Base-by-base conservation (phyloP, 768 basidiomycete species). In the Sarcomyxa edulis region DNA sequence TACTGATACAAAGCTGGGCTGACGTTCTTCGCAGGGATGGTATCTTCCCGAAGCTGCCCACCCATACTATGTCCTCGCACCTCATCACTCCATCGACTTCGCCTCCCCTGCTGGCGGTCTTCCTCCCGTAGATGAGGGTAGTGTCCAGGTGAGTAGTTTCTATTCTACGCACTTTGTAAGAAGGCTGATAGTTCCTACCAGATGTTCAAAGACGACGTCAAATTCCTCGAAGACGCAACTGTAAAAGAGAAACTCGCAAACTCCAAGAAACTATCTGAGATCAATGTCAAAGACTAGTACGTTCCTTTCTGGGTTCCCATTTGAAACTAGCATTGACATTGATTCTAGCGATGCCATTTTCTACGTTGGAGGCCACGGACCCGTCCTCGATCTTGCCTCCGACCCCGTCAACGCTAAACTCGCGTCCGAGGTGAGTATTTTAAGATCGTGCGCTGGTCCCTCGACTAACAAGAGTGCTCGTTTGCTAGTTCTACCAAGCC, bases 301-400 rank as follows among this genome's bases (percentile, higher is more conserved):
- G n/a, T n/a, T n/a, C n/a, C n/a, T n/a, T n/a, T n/a, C n/a, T n/a
- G n/a, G n/a, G n/a, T n/a, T n/a, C n/a, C n/a, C n/a, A n/a, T n/a
- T n/a, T n/a, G n/a, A n/a, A n/a, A n/a, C n/a, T n/a, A n/a, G n/a
- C n/a, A n/a, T n/a, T n/a, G n/a, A n/a, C n/a, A n/a, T n/a, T n/a
- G n/a, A n/a, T n/a, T n/a, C n/a, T n/a, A n/a, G n/a, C 52, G 78
- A 72, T 37, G 87, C 79, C 10, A 63, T 91, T 39, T 88, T 84
- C 60, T 86, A 85, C 51, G 71, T 84, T 39, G 88, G 87, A 28
- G 86, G 88, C 22, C 84, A 87, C 50, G 84, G 84, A 0, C 84
- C 87, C 9, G 74, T 81, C 25, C 65, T 90, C 31, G 87, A 90
- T 56, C 69, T 90, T 26, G 60, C 85, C 2, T 48, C 46, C 8